A percentile compares a stretch with the other conserved stretches of the same genome.
phyloP scores from a whole-genome alignment of 2,329 filamentous ascomycete genomes.

The Fulvia fulva region DNA sequence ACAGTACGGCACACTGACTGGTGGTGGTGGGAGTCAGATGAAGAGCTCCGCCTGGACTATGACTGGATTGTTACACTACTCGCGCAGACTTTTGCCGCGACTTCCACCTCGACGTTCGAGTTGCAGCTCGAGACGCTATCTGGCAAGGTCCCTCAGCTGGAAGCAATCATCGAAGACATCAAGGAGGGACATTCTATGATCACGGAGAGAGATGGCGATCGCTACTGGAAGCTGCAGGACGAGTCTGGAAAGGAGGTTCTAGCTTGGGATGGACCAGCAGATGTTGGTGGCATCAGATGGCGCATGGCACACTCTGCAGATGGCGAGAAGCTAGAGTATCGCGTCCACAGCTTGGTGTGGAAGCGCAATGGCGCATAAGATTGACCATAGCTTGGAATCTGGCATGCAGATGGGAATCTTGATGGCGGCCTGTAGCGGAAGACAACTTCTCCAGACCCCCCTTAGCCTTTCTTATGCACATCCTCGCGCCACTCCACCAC shows the following conservation, averaged over 20 bases:
- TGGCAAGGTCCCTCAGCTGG: constrained; percentile 2
- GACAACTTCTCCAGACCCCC: too few relatives aligned
- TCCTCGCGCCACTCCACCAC: background rate
- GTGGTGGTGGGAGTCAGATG: constrained; percentile 7
- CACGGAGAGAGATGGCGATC: background rate
- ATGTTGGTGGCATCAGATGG: constrained; percentile 8
- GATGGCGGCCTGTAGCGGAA: too few relatives aligned
- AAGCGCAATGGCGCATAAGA: background rate
- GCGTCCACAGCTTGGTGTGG: background rate
- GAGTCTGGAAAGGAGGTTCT: background rate
- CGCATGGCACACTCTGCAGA: too few relatives aligned
- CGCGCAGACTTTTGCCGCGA: background rate
- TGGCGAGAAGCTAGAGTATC: background rate
- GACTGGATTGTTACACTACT: constrained; percentile 1
- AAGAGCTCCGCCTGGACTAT: background rate
- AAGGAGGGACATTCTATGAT: background rate
- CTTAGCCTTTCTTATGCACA: background rate
- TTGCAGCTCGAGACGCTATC: constrained; percentile 11
- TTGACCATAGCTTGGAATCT: background rate
- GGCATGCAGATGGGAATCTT: background rate
- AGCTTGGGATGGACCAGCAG: constrained; percentile 1
- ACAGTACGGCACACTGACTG: constrained; percentile 13
- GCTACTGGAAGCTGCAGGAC: background rate
- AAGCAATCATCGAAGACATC: background rate
- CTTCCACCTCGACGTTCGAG: background rate